Base-by-base conservation (phyloP, 352 stramenopile species). In the Globisporangium solare region DNA sequence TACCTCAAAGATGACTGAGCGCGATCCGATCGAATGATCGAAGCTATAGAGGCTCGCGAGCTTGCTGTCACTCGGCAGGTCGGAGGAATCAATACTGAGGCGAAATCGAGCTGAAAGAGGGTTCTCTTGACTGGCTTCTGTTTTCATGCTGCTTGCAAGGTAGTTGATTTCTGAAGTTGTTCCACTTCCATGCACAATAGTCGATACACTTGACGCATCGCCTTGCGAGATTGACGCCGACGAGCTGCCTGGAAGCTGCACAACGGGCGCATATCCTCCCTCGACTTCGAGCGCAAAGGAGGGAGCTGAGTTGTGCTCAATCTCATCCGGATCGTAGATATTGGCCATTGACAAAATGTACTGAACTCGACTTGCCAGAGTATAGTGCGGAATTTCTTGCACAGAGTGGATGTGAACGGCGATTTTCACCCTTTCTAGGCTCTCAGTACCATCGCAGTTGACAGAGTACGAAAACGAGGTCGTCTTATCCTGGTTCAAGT, bases 241-340 rank as follows among this genome's bases (percentile, higher is more conserved):
- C 17, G 56, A 37, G 15, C 46, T 40, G 14, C 35, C 45, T 39
- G 53, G 51, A 7, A 68, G 15, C 18, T 49, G 57, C 39, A 61
- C 45, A 1, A 40, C 51, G 39, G 53, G 56, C 20, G 61, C 60
- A 8, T 51, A 37, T 2, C 56, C 56, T 42, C 61, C 61, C 10
- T 40, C 20, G 11, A 68, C 51, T 31, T 27, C 51, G 12, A 65
- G 47, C 37, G 62, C 58, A 42, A 68, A 62, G 20, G 61, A 54
- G 7, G 68, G 37, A 13, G 57, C 67, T 0, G 55, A 55, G 39
- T 74, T 76, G 37, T 72, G 74, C 47, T 76, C 70, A 14, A 66
- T 51, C 47, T 58, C 61, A 49, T 79, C 70, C 2, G 61, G 61
- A 27, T 79, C 67, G 12, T 73, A 45, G 3, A 52, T 47, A 11